Evolutionary conservation across 306 rosid species (phyloP).

Genomic region (Rubus idaeus): DNA sequence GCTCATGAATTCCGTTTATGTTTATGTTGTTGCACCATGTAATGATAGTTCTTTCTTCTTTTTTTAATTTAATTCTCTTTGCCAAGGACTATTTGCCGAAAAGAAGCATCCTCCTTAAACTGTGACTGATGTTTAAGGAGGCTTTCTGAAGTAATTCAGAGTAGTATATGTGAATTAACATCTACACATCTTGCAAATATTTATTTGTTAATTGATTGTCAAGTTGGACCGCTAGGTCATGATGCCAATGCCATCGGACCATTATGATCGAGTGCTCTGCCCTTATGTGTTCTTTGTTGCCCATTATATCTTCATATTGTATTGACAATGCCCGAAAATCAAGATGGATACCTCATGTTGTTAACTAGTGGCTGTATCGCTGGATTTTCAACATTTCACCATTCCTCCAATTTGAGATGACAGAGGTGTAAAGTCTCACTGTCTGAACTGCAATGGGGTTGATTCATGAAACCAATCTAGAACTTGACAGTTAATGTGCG

Average conservation of each 20-base stretch:
- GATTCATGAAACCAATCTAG: slow-evolving; percentile 22
- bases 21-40: slow-evolving; percentile 17
- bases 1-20: slow-evolving; percentile 3
- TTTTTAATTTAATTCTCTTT: background rate
- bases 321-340: background rate
- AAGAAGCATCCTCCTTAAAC: background rate
- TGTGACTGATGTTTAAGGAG: background rate
- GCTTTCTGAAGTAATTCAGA: background rate
- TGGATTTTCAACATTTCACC: no score
- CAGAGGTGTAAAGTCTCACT: background rate
- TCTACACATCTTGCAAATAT: background rate
- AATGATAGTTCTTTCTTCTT: background rate
- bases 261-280: background rate
- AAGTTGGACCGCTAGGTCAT: background rate
- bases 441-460: background rate
- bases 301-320: background rate
- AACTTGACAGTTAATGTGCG: background rate
- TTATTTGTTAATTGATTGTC: background rate
- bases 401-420: background rate
- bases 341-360: background rate
- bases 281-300: background rate
- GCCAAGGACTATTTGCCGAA: background rate
- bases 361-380: background rate
- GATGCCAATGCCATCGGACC: background rate
- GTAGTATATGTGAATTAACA: background rate